phyloP scores from a whole-genome alignment of 2,329 filamentous ascomycete species.

The Pseudodiploospora longispora region DNA sequence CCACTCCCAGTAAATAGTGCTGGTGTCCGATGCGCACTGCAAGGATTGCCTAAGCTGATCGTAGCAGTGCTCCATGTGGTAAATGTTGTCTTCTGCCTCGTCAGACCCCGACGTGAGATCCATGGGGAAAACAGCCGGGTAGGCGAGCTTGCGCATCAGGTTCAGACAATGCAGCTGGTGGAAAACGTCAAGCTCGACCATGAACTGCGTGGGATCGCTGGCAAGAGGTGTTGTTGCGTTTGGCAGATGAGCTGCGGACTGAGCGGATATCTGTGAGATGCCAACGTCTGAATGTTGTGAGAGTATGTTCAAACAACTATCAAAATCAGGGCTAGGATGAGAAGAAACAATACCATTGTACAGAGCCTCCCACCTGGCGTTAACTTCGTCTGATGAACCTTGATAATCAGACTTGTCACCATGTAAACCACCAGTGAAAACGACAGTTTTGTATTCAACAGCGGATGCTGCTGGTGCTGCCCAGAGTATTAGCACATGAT shows the following conservation, averaged over 20 bases:
- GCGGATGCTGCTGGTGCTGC: conserved; percentile 38
- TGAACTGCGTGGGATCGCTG: conserved; percentile 45
- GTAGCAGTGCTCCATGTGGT: conserved; percentile 40
- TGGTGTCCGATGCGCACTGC: conserved; percentile 45
- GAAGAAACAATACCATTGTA: conserved; percentile 18
- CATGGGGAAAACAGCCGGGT: conserved; percentile 36
- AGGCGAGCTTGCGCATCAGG: conserved; percentile 37
- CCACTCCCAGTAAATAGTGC: conserved; percentile 44
- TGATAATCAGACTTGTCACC: conserved; percentile 42
- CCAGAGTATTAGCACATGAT: background rate
- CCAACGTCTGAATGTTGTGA: conserved; percentile 29
- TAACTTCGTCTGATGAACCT: conserved; percentile 45
- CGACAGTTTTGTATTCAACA: conserved; percentile 40
- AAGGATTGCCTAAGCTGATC: conserved; percentile 45
- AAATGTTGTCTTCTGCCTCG: conserved; percentile 24
- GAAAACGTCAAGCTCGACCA: conserved; percentile 41
- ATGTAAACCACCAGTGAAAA: conserved; percentile 37
- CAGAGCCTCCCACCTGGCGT: conserved; percentile 46
- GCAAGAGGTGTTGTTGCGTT: conserved; percentile 44
- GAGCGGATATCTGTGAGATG: conserved; percentile 48
- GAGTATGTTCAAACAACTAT: no score
- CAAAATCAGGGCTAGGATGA: background rate
- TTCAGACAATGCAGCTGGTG: conserved; percentile 46
- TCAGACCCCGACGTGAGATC: conserved; percentile 37
- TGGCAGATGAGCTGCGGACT: conserved; percentile 44